Conservation (phyloP, 2,329 filamentous ascomycete genomes). For the Eutypa lata region DNA sequence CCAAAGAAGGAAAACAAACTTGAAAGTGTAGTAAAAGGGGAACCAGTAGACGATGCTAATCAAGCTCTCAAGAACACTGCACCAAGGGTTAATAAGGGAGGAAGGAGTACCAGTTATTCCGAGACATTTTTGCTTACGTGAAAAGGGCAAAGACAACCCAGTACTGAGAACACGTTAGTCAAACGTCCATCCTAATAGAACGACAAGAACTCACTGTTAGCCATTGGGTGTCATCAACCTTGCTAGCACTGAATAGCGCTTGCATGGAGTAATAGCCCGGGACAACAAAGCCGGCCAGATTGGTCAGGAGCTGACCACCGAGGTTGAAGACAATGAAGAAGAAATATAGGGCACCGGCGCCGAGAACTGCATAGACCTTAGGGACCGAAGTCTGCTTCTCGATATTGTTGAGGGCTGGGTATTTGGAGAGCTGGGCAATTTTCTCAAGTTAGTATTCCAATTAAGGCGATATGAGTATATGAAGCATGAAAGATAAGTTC, state of each 20-base stretch:
- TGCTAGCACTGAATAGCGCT: conserved; percentile 69
- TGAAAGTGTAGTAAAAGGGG: conserved; percentile 99
- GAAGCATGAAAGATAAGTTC: conserved; percentile 2
- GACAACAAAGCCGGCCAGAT: conserved; percentile 78
- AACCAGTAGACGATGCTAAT: conserved; percentile 90
- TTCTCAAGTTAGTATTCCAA: conserved; percentile 14
- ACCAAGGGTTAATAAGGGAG: conserved; percentile 8
- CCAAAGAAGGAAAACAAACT: conserved; percentile 97
- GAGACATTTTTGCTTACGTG: conserved; percentile 48
- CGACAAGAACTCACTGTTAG: conserved; percentile 55
- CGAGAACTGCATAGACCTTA: conserved; percentile 81
- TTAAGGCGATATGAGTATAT: conserved; percentile 9
- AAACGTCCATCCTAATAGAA: conserved; percentile 5
- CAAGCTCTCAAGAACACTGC: conserved; percentile 72
- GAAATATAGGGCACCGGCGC: conserved; percentile 76
- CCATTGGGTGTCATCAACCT: conserved; percentile 80
- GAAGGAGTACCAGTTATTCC: background rate
- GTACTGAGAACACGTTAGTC: conserved; percentile 56
- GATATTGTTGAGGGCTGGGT: conserved; percentile 77
- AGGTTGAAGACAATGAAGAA: conserved; percentile 93
- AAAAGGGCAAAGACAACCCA: conserved; percentile 85
- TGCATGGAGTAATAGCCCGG: conserved; percentile 81
- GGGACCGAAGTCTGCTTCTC: conserved; percentile 81
- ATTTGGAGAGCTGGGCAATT: conserved; percentile 70
- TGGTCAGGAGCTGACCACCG: conserved; percentile 82